Evolutionary conservation across 495 filamentous ascomycete species (phyloP), one percentile per base, ranked within the genome.

Genomic region (Aspergillus funiculosus): DNA sequence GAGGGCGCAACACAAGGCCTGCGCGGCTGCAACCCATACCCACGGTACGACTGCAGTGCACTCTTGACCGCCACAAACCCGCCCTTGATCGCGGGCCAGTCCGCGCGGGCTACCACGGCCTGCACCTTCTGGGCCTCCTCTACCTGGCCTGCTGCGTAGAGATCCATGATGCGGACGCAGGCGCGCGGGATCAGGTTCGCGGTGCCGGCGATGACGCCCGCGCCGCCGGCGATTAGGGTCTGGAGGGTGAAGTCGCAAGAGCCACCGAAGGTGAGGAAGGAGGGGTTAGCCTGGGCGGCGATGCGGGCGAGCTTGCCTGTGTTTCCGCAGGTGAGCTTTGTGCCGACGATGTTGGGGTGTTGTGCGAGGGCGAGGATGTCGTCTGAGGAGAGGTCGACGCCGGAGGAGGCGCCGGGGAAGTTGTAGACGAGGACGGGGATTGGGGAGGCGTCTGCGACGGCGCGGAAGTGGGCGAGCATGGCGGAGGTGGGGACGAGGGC

Each of bases 351-450:
- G 58, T 95, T 95, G 53, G 82, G 76, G 61, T 95, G 88, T 51
- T 79, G 62, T 3, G 89, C 64, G 14, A 95, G 76, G 40, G 79
- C 64, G 39, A 85, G 72, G 60, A 95, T 86, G 48, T 80, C 72
- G 56, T 94, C 87, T 0, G 87, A 92, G 41, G 76, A 81, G 35
- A 95, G 80, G 58, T 95, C 89, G 42, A 92, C 68, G 9, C 90
- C 89, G 9, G 78, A 72, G 24, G 84, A 85, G 2, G 86, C 90
- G 13, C 80, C 87, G 21, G 89, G 89, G 67, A 83, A 96, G 69
- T 95, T 96, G 73, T 96, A 96, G 60, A 96, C 89, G 48, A 95
- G 72, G 45, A 96, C 76, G 0, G 89, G 90, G 35, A 96, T 77
- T 4, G 89, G 90, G 1, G 87, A 92, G 6, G 79, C 78, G 56